These are phyloP conservation scores for Centrapalus pauciflorus DNA, from an alignment of 129 eudicot genomes.

Conservation along the genomic window DNA sequence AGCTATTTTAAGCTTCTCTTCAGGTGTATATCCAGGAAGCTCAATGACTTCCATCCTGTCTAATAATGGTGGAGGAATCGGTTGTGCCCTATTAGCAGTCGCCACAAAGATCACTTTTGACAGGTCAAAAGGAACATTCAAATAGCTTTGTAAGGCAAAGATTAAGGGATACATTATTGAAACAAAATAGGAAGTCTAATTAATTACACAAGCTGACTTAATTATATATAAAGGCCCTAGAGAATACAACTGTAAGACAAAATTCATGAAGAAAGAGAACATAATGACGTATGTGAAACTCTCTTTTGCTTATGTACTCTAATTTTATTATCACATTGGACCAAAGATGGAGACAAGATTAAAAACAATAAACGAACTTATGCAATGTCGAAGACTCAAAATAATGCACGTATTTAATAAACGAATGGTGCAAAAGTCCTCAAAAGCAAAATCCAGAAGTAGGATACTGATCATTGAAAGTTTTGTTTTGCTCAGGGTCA, in stretches of 20 bases:
- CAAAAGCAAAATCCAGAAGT: background rate
- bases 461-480: conserved; percentile 99
- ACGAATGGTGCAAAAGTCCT: background rate
- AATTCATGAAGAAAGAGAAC: background rate
- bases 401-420: too few relatives aligned
- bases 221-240: too few relatives aligned
- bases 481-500: conserved; percentile 94
- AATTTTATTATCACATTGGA: background rate
- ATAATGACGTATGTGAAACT: background rate
- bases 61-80: conserved; percentile 88
- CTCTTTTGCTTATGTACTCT: too few relatives aligned
- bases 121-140: conserved; percentile 94
- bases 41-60: conserved; percentile 99
- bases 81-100: conserved; percentile 90
- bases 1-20: conserved; percentile 88
- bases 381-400: background rate
- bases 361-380: background rate
- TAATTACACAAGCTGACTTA: too few relatives aligned
- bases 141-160: conserved; percentile 52
- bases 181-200: background rate
- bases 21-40: conserved; percentile 96
- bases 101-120: conserved; percentile 95
- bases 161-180: conserved; percentile 44
- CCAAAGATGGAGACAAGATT: background rate
- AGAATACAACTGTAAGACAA: too few relatives aligned